A percentile compares a stretch with the other conserved stretches of the same genome.
Evolutionary conservation across 208 protist genomes (phyloP).

Genomic region (Crithidia acanthocephali): DNA sequence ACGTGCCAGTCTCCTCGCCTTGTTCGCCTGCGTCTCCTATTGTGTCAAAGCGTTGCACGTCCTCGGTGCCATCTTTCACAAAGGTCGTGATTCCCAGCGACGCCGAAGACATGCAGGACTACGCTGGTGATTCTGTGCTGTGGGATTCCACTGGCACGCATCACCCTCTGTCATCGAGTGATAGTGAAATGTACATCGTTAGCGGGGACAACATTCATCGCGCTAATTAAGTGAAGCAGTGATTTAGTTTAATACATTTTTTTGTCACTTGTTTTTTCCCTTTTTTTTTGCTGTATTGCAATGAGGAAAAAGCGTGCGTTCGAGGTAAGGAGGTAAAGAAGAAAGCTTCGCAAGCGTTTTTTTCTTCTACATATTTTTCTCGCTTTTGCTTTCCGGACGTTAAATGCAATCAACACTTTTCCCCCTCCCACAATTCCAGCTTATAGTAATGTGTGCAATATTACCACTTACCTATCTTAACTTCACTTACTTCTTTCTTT

Average conservation of each 20-base stretch:
- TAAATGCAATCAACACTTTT: background rate
- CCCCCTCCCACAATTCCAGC: constrained; percentile 5
- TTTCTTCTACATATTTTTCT: background rate
- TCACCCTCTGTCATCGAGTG: constrained; percentile 28
- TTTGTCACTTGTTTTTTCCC: background rate
- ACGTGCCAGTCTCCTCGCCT: constrained; percentile 15
- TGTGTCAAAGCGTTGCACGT: background rate
- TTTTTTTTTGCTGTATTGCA: background rate
- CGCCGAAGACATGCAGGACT: constrained; percentile 5
- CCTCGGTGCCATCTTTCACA: constrained; percentile 5
- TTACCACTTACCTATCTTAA: constrained; percentile 12
- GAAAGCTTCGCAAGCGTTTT: background rate
- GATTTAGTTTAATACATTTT: no score
- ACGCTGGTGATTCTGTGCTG: constrained; percentile 12
- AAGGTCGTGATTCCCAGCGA: constrained; percentile 28
- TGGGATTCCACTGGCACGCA: constrained; percentile 18
- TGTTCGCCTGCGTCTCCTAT: background rate
- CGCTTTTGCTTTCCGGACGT: background rate
- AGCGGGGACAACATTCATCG: background rate
- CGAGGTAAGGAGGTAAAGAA: background rate
- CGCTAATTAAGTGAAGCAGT: background rate
- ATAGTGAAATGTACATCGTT: constrained; percentile 21
- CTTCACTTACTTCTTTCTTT: background rate
- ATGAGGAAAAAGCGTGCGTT: background rate
- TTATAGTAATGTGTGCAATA: constrained; percentile 3